Percentiles rank a stretch among this genome's conserved stretches.
Evolutionary conservation across 2,329 filamentous ascomycete genomes (phyloP).

Genomic region (Nannizziopsis arthrosporioides): DNA sequence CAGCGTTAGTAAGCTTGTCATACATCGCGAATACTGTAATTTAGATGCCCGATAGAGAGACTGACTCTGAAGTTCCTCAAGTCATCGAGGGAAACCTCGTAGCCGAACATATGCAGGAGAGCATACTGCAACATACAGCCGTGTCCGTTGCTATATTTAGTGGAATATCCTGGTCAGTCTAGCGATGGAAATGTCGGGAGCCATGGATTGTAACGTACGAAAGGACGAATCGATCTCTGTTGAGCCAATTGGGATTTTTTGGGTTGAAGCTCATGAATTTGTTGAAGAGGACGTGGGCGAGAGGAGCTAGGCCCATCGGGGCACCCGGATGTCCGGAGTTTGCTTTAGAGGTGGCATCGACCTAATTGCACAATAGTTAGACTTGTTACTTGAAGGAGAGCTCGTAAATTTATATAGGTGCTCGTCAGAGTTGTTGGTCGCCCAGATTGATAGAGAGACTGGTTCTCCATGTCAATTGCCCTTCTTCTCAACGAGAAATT

Average conservation of each 20-base stretch:
- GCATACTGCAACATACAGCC: slow-evolving; percentile 99
- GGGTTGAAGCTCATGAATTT: slow-evolving; percentile 99
- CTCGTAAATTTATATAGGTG: no score
- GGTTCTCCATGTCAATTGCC: no score
- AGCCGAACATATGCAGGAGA: slow-evolving; percentile 92
- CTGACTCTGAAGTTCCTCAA: slow-evolving; percentile 92
- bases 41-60: not conserved
- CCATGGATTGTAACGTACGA: slow-evolving; percentile 56
- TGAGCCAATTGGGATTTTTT: slow-evolving; percentile 94
- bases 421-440: no score
- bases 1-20: slow-evolving; percentile 11
- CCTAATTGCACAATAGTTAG: slow-evolving; percentile 41
- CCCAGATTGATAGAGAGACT: no score
- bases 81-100: slow-evolving; percentile 74
- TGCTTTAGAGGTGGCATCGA: slow-evolving; percentile 90
- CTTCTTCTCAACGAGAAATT: no score
- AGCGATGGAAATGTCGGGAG: no score
- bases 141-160: slow-evolving; percentile 69
- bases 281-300: slow-evolving; percentile 95
- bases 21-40: not conserved
- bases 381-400: not conserved
- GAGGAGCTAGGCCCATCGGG: slow-evolving; percentile 92
- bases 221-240: slow-evolving; percentile 96
- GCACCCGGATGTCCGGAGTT: slow-evolving; percentile 98
- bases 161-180: no score